Base-by-base conservation (phyloP, 163 green algal genomes). In the Scenedesmus sp. region DNA sequence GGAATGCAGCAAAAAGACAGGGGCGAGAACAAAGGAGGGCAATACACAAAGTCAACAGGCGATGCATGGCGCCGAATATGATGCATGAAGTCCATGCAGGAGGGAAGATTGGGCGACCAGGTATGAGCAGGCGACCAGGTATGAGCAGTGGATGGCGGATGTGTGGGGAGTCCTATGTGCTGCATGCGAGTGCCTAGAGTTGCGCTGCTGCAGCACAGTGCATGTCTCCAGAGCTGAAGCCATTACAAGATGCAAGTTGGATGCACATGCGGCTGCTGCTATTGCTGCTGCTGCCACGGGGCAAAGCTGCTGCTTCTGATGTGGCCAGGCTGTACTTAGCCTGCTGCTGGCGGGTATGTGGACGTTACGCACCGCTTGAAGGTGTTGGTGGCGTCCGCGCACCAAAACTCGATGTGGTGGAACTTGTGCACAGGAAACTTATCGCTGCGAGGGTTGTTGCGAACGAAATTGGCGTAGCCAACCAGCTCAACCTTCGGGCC, bases 381-480 rank as follows among this genome's bases (percentile, higher is more conserved):
- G 0, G 96, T 96, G 87, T 95, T 99, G 1, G 97, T 99, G 18
- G 98, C 98, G 83, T 99, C 98, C 3, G 94, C 92, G 85, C 95
- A 98, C 95, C 96, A 99, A 86, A 99, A 99, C 93, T 99, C 98
- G 26, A 99, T 91, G 90, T 99, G 97, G 88, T 99, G 97, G 79
- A 99, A 99, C 55, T 95, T 92, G 15, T 95, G 88, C 23, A 98
- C 94, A 10, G 91, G 56, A 81, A 99, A 99, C 46, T 88, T 92
- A 92, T 99, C 98, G 67, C 88, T 96, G 12, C 70, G 88, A 2
- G 98, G 98, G 92, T 99, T 99, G 74, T 96, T 70, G 18, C 98
- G 96, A 73, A 94, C 90, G 74, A 96, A 96, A 82, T 95, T 95
- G n/a, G 90, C 64, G 62, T 94, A 92, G 18, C 94, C 94, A 7